phyloP scores from a whole-genome alignment of 352 stramenopile species.

The Thraustochytrium sp. region DNA sequence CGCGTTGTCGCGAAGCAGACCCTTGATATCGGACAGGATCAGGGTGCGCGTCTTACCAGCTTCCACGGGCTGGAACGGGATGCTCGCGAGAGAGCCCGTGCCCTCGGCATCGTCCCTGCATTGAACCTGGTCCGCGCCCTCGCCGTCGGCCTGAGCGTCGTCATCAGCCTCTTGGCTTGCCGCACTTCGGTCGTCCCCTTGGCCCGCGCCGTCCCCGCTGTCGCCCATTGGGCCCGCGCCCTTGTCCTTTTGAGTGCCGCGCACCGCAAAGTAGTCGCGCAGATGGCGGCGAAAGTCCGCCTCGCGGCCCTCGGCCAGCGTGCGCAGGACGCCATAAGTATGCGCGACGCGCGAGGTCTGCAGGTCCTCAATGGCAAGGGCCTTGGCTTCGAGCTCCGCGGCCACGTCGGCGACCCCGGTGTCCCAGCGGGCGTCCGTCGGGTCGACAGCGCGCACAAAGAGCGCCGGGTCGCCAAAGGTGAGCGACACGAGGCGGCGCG shows the following conservation, averaged over 20 bases:
- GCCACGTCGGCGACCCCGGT: neutral
- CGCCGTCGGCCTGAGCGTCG: neutral
- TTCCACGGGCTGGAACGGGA: neutral
- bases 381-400: neutral
- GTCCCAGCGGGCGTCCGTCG: neutral
- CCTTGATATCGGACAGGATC: slow-evolving; percentile 18
- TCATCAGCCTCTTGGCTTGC: neutral
- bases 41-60: neutral
- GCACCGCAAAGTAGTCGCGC: neutral
- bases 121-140: too few species aligned
- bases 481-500: neutral
- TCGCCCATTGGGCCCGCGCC: neutral
- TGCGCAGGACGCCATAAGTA: neutral
- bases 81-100: neutral
- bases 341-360: neutral
- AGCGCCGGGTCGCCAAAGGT: slow-evolving; percentile 1
- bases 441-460: neutral
- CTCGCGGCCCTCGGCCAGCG: neutral
- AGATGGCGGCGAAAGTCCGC: neutral
- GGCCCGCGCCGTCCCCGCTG: neutral
- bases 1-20: neutral
- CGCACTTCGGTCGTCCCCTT: neutral
- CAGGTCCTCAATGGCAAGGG: neutral
- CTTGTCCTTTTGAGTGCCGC: neutral
- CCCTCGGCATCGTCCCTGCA: too few species aligned